phyloP scores from a whole-genome alignment of 2,329 filamentous ascomycete species.

The Scopulariopsis brevicaulis region DNA sequence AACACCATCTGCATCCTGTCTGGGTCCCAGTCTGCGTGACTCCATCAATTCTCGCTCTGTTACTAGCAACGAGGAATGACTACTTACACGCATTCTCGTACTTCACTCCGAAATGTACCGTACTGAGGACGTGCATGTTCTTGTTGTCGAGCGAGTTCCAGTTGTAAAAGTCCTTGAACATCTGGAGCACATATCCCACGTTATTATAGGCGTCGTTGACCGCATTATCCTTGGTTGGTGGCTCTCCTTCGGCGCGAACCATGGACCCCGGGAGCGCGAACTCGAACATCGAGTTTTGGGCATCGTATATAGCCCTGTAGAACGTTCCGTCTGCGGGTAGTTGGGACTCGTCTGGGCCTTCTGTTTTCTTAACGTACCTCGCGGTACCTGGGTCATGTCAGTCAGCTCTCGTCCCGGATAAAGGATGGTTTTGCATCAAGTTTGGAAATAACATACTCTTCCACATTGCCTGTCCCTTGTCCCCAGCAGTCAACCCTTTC shows the following conservation, averaged over 20 bases:
- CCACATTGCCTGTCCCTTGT: conserved; percentile 7
- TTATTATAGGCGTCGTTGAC: conserved; percentile 40
- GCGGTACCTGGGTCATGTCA: neutral
- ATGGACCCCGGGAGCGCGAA: conserved; percentile 27
- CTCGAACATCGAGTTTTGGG: conserved; percentile 22
- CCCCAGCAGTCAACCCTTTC: conserved; percentile 21
- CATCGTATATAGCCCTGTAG: conserved; percentile 32
- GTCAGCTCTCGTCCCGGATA: neutral
- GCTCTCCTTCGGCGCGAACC: conserved; percentile 29
- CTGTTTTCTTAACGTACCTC: conserved; percentile 9
- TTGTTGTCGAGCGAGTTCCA: conserved; percentile 41
- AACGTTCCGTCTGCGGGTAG: conserved; percentile 13
- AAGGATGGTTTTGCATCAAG: neutral
- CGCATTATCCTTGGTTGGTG: conserved; percentile 23
- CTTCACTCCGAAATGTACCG: conserved; percentile 36
- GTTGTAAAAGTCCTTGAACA: conserved; percentile 35
- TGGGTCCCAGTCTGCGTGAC: conserved; percentile 32
- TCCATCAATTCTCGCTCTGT: neutral
- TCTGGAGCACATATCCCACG: conserved; percentile 33
- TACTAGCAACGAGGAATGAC: neutral
- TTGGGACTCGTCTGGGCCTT: conserved; percentile 1
- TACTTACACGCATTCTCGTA: conserved; percentile 40
- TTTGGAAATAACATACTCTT: neutral
- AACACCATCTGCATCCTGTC: conserved; percentile 40
- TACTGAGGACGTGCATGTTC: conserved; percentile 34